Conservation (phyloP, 768 basidiomycete genomes). For the Cystofilobasidium macerans region DNA sequence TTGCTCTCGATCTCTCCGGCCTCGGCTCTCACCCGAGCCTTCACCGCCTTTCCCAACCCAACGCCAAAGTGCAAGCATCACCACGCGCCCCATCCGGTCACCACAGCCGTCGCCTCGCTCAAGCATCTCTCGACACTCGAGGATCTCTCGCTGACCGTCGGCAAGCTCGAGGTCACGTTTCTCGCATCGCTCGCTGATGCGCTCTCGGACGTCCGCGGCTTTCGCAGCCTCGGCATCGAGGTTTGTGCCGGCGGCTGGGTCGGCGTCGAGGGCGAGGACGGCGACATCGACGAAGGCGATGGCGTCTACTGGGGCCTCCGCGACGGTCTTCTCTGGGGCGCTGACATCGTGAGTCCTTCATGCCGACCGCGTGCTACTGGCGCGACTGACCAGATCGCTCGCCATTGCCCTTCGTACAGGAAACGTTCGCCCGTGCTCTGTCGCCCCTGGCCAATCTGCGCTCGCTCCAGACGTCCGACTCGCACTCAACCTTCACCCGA, state of each 20-base stretch:
- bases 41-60: not conserved
- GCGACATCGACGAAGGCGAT: not conserved
- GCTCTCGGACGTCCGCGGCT: not conserved
- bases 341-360: not conserved
- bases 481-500: conserved; percentile 2
- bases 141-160: not conserved
- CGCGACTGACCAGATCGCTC: too few relatives aligned
- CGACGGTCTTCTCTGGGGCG: conserved; percentile 1
- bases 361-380: not conserved
- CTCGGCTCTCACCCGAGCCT: not conserved
- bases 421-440: not conserved
- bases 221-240: not conserved
- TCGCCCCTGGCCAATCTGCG: not conserved
- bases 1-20: not conserved
- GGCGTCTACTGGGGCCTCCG: not conserved
- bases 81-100: not conserved
- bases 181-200: not conserved
- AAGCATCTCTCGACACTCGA: not conserved
- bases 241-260: not conserved
- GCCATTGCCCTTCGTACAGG: not conserved
- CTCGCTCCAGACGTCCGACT: conserved; percentile 1
- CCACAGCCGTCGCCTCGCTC: not conserved
- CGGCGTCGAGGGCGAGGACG: not conserved
- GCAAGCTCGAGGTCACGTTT: not conserved
- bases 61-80: not conserved